Evolutionary conservation across 495 filamentous ascomycete species (phyloP).

Genomic region (Neurospora sp.): DNA sequence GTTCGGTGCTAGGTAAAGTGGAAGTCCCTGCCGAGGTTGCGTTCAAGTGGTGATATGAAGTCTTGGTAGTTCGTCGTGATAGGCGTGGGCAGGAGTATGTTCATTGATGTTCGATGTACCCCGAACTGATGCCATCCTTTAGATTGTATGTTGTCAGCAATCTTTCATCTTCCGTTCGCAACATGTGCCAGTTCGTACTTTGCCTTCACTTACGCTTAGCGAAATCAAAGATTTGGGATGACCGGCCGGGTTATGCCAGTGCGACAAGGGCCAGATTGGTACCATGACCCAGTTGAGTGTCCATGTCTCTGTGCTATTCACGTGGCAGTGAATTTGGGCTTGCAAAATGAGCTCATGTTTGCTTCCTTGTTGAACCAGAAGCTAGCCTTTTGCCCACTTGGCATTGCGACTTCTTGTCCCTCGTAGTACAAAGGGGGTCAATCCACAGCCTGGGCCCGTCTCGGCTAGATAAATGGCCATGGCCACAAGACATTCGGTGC

Average conservation of each 20-base stretch:
- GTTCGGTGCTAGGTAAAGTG: neutral
- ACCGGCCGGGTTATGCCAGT: neutral
- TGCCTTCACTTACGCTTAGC: neutral
- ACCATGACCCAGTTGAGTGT: neutral
- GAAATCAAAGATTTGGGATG: neutral
- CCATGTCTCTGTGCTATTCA: neutral
- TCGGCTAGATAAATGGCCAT: neutral
- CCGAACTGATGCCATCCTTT: neutral
- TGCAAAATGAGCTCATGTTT: neutral
- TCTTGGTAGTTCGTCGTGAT: neutral
- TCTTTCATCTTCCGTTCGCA: neutral
- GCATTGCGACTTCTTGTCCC: neutral
- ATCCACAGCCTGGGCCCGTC: neutral
- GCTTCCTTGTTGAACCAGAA: neutral
- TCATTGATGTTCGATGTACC: neutral
- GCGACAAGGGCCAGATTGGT: neutral
- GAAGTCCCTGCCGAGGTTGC: neutral
- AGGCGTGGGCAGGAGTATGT: neutral
- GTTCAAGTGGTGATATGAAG: neutral
- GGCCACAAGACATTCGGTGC: neutral
- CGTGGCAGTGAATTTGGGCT: neutral
- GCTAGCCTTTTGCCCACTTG: neutral
- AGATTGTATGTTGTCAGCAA: neutral
- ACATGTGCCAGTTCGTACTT: neutral
- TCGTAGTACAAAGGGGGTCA: neutral